Evolutionary conservation across 2,329 filamentous ascomycete genomes (phyloP).

Genomic region (Sphaerulina musiva): DNA sequence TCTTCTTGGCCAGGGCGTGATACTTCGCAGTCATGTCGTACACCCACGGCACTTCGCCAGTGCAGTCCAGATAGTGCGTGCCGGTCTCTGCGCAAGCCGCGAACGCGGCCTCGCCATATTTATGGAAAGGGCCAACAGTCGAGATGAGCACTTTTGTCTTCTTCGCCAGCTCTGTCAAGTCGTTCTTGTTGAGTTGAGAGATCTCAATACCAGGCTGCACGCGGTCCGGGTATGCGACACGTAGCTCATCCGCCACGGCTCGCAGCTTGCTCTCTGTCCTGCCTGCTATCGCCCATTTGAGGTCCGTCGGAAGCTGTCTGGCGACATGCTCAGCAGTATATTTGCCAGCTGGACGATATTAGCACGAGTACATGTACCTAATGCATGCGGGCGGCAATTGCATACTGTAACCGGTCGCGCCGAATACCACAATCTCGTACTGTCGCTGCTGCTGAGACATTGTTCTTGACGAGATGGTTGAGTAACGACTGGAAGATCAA

Average conservation of each 20-base stretch:
- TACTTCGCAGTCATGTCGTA: slow-evolving; percentile 57
- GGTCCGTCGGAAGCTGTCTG: slow-evolving; percentile 61
- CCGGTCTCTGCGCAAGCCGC: slow-evolving; percentile 58
- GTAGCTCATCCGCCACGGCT: slow-evolving; percentile 59
- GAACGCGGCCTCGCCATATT: slow-evolving; percentile 58
- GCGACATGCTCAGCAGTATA: slow-evolving; percentile 70
- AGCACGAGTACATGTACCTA: background rate
- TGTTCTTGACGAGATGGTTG: background rate
- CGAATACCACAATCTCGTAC: slow-evolving; percentile 61
- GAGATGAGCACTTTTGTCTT: slow-evolving; percentile 56
- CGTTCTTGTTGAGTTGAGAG: slow-evolving; percentile 44
- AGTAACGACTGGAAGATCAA: background rate
- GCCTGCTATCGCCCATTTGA: slow-evolving; percentile 84
- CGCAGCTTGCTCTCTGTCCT: slow-evolving; percentile 72
- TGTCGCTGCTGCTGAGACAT: slow-evolving; percentile 42
- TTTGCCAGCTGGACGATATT: slow-evolving; percentile 51
- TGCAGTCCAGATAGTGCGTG: slow-evolving; percentile 62
- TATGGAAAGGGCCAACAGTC: slow-evolving; percentile 57
- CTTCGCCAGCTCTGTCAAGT: slow-evolving; percentile 47
- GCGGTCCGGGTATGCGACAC: slow-evolving; percentile 62
- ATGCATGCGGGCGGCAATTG: background rate
- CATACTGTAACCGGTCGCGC: slow-evolving; percentile 67
- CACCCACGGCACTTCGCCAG: slow-evolving; percentile 50
- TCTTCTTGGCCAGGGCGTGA: slow-evolving; percentile 53
- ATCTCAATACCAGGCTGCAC: slow-evolving; percentile 57